phyloP scores from a whole-genome alignment of 192 early-diverging fungal genomes.

The Backusella australiensis region DNA sequence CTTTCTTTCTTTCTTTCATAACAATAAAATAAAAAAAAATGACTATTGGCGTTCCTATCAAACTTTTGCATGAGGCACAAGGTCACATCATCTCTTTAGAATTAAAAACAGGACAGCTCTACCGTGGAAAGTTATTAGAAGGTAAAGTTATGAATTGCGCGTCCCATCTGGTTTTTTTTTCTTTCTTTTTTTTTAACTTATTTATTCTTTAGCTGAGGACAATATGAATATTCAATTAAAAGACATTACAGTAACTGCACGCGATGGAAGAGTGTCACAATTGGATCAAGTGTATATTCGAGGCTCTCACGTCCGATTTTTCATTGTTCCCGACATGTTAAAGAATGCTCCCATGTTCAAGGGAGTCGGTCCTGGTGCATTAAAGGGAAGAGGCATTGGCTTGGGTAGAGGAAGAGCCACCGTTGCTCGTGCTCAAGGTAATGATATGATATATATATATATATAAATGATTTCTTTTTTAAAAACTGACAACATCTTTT shows the following conservation, averaged over 20 bases:
- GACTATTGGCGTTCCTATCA: conserved; percentile 92
- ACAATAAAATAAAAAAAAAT: conserved; percentile 41
- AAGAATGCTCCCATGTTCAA: conserved; percentile 99
- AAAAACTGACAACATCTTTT: neutral
- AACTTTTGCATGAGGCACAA: conserved; percentile 96
- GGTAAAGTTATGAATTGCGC: conserved; percentile 37
- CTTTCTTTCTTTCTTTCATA: neutral
- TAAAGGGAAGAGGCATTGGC: conserved; percentile 82
- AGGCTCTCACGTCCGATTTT: conserved; percentile 89
- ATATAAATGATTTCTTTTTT: neutral
- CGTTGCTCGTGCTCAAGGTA: conserved; percentile 70
- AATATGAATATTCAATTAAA: conserved; percentile 99
- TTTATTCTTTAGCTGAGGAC: conserved; percentile 72
- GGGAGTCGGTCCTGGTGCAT: conserved; percentile 77
- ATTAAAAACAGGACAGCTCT: conserved; percentile 90
- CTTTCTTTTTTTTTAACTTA: conserved; percentile 38
- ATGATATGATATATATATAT: neutral
- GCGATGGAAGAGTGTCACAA: conserved; percentile 89
- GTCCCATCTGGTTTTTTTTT: conserved; percentile 3
- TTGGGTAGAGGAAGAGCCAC: conserved; percentile 77
- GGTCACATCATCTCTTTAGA: conserved; percentile 97
- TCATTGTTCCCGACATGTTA: conserved; percentile 99
- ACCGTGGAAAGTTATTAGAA: conserved; percentile 93
- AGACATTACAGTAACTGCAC: conserved; percentile 88
- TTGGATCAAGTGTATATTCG: conserved; percentile 96